phyloP scores from a whole-genome alignment of 768 basidiomycete genomes.

The Xanthoconium purpureum region DNA sequence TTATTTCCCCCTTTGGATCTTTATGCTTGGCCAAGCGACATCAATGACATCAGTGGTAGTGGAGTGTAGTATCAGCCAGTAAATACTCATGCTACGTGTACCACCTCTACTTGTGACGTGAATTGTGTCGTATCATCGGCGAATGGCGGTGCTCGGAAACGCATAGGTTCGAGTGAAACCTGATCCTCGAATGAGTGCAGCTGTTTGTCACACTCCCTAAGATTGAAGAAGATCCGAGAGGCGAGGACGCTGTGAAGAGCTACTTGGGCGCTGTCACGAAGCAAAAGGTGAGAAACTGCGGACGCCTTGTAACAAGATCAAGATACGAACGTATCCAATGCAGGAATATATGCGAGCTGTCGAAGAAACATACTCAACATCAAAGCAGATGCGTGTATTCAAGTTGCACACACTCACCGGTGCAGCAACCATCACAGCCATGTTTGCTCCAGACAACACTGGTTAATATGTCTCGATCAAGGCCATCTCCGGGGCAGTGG shows the following conservation, averaged over 20 bases:
- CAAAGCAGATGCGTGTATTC: no score
- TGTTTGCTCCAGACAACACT: constrained; percentile 17
- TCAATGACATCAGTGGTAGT: no score
- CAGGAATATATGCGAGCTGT: constrained; percentile 15
- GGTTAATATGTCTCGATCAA: background rate
- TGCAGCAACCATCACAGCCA: constrained; percentile 15
- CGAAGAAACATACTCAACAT: background rate
- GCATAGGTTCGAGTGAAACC: constrained; percentile 7
- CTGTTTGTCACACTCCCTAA: constrained; percentile 15
- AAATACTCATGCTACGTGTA: background rate
- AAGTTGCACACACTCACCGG: constrained; percentile 13
- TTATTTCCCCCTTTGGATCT: no score
- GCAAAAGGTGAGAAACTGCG: constrained; percentile 3
- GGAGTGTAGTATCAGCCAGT: no score
- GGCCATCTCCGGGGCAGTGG: background rate
- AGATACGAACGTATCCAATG: constrained; percentile 22
- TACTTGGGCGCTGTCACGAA: constrained; percentile 23
- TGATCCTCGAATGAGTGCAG: background rate
- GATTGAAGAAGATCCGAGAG: constrained; percentile 30
- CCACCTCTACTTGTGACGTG: background rate
- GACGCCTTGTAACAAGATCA: background rate
- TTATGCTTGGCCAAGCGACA: no score
- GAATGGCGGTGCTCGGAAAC: background rate
- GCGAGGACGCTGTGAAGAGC: constrained; percentile 26
- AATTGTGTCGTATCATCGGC: background rate